Evolutionary conservation across 2,329 filamentous ascomycete species (phyloP).

Genomic region (Alternaria sp.): DNA sequence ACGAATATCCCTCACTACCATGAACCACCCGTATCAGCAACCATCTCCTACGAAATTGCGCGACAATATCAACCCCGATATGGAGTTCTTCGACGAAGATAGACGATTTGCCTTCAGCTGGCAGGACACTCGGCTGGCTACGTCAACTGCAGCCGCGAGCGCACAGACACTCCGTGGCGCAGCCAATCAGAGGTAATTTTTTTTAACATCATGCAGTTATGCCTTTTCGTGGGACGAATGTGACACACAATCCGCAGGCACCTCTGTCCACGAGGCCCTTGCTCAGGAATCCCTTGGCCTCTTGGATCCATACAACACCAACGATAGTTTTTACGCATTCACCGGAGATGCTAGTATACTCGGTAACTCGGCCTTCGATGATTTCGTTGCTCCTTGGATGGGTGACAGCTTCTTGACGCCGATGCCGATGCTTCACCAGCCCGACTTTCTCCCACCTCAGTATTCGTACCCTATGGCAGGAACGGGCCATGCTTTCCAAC

Average conservation of each 20-base stretch:
- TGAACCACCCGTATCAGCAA: not conserved
- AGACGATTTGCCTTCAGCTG: not conserved
- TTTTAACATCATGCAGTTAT: slow-evolving; percentile 13
- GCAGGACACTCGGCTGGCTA: not conserved
- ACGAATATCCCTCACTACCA: no score
- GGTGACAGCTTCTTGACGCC: not conserved
- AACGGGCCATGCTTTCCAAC: not conserved
- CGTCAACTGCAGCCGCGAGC: not conserved
- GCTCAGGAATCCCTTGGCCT: not conserved
- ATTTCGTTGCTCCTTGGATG: not conserved
- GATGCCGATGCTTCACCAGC: not conserved
- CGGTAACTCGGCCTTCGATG: not conserved
- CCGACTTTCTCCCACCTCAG: not conserved
- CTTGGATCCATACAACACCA: not conserved
- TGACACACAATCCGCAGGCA: no score
- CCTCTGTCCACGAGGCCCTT: not conserved
- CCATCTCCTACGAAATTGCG: not conserved
- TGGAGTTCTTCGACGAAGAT: not conserved
- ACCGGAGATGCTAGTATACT: not conserved
- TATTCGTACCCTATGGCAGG: not conserved
- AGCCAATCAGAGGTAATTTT: slow-evolving; percentile 9
- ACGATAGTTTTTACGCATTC: not conserved
- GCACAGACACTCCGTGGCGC: not conserved
- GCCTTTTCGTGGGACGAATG: slow-evolving; percentile 3
- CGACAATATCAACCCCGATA: not conserved